These are phyloP conservation scores for Hortiboletus campestris DNA, from an alignment of 768 basidiomycete genomes.

Conservation along the genomic window DNA sequence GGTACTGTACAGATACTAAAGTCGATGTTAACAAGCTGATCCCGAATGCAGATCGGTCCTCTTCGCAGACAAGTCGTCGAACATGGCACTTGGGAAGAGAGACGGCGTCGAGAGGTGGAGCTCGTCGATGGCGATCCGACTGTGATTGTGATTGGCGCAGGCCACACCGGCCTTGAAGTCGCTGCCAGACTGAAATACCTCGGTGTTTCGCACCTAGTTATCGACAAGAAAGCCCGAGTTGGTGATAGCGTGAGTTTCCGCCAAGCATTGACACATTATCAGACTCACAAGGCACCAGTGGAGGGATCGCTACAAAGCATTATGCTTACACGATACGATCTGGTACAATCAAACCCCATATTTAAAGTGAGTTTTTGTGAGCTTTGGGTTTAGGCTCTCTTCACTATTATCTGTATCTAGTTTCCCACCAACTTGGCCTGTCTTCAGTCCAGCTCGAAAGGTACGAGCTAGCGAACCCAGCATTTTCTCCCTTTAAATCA, in stretches of 20 bases:
- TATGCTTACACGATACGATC: slow-evolving; percentile 54
- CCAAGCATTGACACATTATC: not conserved
- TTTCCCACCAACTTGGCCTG: slow-evolving; percentile 59
- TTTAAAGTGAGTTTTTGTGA: slow-evolving; percentile 37
- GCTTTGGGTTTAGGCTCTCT: not conserved
- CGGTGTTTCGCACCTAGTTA: slow-evolving; percentile 51
- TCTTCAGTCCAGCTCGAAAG: slow-evolving; percentile 50
- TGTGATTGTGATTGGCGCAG: slow-evolving; percentile 63
- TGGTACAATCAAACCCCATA: slow-evolving; percentile 61
- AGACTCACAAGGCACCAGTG: slow-evolving; percentile 31
- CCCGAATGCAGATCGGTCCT: slow-evolving; percentile 31
- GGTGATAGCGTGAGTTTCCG: slow-evolving; percentile 41
- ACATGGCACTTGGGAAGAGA: slow-evolving; percentile 55
- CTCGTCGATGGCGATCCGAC: slow-evolving; percentile 51
- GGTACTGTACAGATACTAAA: slow-evolving; percentile 9
- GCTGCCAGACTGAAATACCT: slow-evolving; percentile 66
- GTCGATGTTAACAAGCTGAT: not conserved
- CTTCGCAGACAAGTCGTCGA: slow-evolving; percentile 42
- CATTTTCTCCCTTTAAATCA: not conserved
- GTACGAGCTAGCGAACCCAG: slow-evolving; percentile 16
- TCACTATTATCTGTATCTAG: slow-evolving; percentile 23
- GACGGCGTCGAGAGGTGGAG: slow-evolving; percentile 40
- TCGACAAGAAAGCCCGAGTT: slow-evolving; percentile 51
- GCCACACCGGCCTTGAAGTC: slow-evolving; percentile 63
- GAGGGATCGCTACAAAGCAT: slow-evolving; percentile 56